Base-by-base conservation (phyloP, 495 filamentous ascomycete species). In the Astrothelium subdiscretum region DNA sequence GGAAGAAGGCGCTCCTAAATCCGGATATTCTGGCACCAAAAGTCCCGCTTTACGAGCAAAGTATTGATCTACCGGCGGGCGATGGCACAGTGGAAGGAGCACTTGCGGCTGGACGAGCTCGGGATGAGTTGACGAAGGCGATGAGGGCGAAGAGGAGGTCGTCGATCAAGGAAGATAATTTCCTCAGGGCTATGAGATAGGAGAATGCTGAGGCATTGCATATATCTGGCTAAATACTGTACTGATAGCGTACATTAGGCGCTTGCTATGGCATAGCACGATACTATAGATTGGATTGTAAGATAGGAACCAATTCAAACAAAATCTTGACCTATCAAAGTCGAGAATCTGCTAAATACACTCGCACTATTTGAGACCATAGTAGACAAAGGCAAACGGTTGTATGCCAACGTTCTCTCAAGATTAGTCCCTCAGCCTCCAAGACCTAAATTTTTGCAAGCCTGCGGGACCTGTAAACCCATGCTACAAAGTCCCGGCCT, bases 121-220 rank as follows among this genome's bases (percentile, higher is more conserved):
- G 84, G 62, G 79, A 83, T 61, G 82, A 86, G 62, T 75, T 97
- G 63, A 86, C 79, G 68, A 83, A 80, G 72, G 80, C 84, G 10
- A 80, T 90, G 78, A 79, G 91, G 69, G 81, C 78, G 65, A 85
- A 90, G 66, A 81, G 90, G 70, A 83, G 88, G 69, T 85, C 80
- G 65, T 80, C 77, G 67, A 97, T 98, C 68, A 94, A 92, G 79
- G 94, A 97, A 77, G 79, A 69, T 61, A 98, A 98, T 77, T 98
- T 94, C 82, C 81, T 98, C 77, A 87, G 85, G 78, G 81, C 84
- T 20, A 87, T 95, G 82, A 85, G 81, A 73, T 73, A 65, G 57
- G 22, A 15, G 31, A 35, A 3, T 27, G 29, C n/a, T 62, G 64
- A 61, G 22, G 42, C 29, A 26, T 22, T 10, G 12, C 24, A 32